Evolutionary conservation across 176 grass and related monocot genomes (phyloP).

Genomic region (Melocanna baccifera): DNA sequence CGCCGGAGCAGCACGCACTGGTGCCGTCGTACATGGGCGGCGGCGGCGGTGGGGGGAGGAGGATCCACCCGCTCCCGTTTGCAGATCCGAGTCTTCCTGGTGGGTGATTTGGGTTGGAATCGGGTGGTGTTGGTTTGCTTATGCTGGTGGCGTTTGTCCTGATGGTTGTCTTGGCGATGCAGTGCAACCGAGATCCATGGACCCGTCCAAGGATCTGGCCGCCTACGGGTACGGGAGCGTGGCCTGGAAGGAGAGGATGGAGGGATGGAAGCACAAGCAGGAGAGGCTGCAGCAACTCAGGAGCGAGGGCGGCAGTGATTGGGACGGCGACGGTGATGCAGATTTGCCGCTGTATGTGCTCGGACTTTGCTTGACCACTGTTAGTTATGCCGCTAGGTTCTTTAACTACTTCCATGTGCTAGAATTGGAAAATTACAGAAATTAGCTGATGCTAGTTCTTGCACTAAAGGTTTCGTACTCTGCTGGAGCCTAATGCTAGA

Average conservation of each 20-base stretch:
- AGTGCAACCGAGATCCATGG: conserved; percentile 96
- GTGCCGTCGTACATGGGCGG: conserved; percentile 82
- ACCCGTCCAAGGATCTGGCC: conserved; percentile 88
- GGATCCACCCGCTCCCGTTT: conserved; percentile 87
- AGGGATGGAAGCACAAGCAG: conserved; percentile 90
- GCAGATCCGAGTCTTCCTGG: conserved; percentile 72
- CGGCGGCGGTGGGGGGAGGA: conserved; percentile 54
- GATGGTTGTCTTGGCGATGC: not conserved
- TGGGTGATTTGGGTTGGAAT: conserved; percentile 19
- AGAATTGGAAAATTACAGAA: not conserved
- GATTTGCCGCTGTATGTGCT: conserved; percentile 77
- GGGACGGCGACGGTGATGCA: conserved; percentile 58
- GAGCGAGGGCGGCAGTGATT: conserved; percentile 42
- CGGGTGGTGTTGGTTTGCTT: not conserved
- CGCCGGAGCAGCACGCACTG: conserved; percentile 88
- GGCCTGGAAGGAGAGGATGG: conserved; percentile 86
- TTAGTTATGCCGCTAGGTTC: not conserved
- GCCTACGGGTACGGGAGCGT: conserved; percentile 93
- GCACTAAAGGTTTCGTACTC: not conserved
- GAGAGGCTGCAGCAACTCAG: conserved; percentile 52
- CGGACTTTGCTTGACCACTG: not conserved
- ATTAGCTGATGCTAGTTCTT: not conserved
- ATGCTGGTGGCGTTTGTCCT: not conserved
- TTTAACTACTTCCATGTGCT: not conserved
- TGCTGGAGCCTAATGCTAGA: not conserved